Conservation (phyloP, 2,329 filamentous ascomycete species). For the Septoria petroselini region DNA sequence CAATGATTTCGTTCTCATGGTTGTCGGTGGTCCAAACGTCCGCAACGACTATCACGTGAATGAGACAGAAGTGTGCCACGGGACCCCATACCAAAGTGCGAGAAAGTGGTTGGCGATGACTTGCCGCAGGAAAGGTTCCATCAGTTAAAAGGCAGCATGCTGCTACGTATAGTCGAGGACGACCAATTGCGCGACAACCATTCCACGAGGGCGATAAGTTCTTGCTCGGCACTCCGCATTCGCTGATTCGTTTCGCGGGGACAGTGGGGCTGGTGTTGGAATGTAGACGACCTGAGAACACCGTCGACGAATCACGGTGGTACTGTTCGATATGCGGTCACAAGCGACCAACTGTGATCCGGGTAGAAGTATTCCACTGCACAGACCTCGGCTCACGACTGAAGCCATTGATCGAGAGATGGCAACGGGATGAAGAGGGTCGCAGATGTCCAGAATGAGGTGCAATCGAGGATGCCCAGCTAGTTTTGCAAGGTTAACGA, state of each 20-base stretch:
- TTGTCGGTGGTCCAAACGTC: conserved; percentile 92
- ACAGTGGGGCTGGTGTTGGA: conserved; percentile 94
- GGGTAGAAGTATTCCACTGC: conserved; percentile 84
- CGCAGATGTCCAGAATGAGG: conserved; percentile 77
- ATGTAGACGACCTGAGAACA: conserved; percentile 69
- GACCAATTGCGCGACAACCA: conserved; percentile 74
- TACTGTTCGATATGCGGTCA: conserved; percentile 70
- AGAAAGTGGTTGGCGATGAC: conserved; percentile 51
- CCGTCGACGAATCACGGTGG: conserved; percentile 80
- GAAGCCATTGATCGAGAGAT: conserved; percentile 80
- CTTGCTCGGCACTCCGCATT: conserved; percentile 88
- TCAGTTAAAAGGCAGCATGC: conserved; percentile 88
- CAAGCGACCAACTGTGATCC: conserved; percentile 53
- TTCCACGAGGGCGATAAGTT: conserved; percentile 91
- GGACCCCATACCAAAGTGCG: conserved; percentile 33
- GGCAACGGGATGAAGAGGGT: conserved; percentile 65
- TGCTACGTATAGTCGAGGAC: conserved; percentile 81
- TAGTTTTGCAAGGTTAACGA: neutral
- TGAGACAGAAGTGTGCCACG: conserved; percentile 53
- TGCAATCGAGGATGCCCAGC: conserved; percentile 16
- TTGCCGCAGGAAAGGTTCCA: conserved; percentile 84
- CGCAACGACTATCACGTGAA: conserved; percentile 99
- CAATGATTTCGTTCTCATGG: conserved; percentile 78
- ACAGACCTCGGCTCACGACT: conserved; percentile 91
- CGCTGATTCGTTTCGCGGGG: conserved; percentile 86